phyloP scores from a whole-genome alignment of 441 rosid species.

The Kokia cookei region DNA sequence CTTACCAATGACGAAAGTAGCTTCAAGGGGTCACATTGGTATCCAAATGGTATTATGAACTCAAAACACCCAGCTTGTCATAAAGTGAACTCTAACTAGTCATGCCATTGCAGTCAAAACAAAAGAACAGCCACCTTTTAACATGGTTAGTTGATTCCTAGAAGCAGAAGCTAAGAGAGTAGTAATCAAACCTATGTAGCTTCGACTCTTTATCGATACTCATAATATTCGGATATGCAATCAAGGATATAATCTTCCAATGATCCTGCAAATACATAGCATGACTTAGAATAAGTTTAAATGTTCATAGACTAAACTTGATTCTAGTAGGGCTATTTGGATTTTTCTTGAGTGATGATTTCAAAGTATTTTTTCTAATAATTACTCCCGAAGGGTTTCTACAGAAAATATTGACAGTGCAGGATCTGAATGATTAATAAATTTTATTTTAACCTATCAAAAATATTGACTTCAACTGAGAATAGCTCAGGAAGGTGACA shows the following conservation, averaged over 20 bases:
- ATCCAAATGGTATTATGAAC: not conserved
- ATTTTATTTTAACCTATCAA: not conserved
- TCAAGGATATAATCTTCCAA: not conserved
- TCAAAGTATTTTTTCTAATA: too few species aligned
- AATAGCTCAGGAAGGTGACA: conserved; percentile 5
- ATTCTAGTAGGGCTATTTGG: not conserved
- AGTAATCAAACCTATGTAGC: not conserved
- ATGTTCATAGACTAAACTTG: not conserved
- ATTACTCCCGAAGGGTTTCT: not conserved
- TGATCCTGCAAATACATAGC: not conserved
- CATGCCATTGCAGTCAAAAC: not conserved
- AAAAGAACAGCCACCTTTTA: not conserved
- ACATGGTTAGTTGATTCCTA: not conserved
- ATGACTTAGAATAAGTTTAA: too few species aligned
- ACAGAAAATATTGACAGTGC: not conserved
- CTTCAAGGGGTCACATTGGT: not conserved
- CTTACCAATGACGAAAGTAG: not conserved
- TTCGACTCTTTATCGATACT: too few species aligned
- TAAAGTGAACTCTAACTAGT: not conserved
- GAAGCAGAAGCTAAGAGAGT: not conserved
- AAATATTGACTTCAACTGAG: not conserved
- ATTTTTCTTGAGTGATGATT: not conserved
- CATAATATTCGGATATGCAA: not conserved
- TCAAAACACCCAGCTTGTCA: not conserved
- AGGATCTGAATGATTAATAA: not conserved